Conservation (phyloP, 75 land plant species). For the Selaginella tamariscina region DNA sequence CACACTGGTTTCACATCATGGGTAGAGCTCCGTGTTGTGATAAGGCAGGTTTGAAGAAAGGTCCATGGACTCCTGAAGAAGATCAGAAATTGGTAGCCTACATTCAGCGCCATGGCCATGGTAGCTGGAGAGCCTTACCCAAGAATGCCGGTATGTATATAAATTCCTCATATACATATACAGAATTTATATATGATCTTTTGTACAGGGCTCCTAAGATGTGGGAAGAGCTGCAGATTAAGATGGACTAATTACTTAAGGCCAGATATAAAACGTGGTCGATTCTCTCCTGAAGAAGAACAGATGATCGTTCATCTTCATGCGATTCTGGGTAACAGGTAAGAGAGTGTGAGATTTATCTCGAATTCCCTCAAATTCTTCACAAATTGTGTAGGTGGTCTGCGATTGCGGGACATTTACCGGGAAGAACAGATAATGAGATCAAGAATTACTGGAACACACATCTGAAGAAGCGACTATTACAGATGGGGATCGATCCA, state of each 20-base stretch:
- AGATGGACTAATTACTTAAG: conserved; percentile 60
- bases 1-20: too few relatives aligned
- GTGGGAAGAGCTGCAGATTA: conserved; percentile 66
- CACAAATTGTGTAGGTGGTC: background rate
- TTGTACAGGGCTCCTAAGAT: conserved; percentile 41
- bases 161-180: too few relatives aligned
- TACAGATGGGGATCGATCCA: background rate
- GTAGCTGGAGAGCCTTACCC: conserved; percentile 11
- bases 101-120: conserved; percentile 11
- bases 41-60: conserved; percentile 5
- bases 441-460: conserved; percentile 1
- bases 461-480: background rate
- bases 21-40: conserved; percentile 9
- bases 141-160: conserved; percentile 7
- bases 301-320: conserved; percentile 66
- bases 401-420: background rate
- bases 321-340: conserved; percentile 68
- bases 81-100: conserved; percentile 11
- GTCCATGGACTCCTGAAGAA: conserved; percentile 11
- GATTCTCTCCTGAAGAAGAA: conserved; percentile 47
- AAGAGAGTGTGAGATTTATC: conserved; percentile 10
- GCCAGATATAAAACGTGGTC: conserved; percentile 70
- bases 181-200: too few relatives aligned
- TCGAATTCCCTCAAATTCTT: background rate
- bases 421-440: background rate